These are phyloP conservation scores for Pythium plurisporium DNA, from an alignment of 352 stramenopile genomes.

Conservation along the genomic window DNA sequence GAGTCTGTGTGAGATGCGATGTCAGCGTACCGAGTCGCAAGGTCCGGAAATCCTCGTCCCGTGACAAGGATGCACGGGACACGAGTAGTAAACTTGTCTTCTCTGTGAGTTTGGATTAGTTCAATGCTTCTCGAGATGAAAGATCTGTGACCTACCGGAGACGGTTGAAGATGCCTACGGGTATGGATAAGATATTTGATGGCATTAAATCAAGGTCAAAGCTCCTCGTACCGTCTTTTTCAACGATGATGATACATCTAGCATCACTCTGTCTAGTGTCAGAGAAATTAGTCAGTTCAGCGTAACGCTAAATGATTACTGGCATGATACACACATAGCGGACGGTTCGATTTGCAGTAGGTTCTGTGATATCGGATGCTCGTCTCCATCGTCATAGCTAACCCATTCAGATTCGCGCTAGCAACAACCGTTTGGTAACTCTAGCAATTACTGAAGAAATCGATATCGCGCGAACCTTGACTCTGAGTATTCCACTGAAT, in stretches of 20 bases:
- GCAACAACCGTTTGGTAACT: neutral
- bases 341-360: conserved; percentile 48
- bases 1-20: neutral
- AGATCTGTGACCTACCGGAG: no score
- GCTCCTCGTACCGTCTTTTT: conserved; percentile 93
- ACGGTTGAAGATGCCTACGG: conserved; percentile 93
- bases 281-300: neutral
- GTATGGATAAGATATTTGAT: no score
- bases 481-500: conserved; percentile 52
- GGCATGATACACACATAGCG: conserved; percentile 38
- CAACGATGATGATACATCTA: conserved; percentile 90
- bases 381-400: conserved; percentile 47
- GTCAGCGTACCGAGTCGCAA: conserved; percentile 78
- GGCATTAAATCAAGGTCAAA: no score
- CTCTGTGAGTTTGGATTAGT: no score
- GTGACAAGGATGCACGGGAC: conserved; percentile 92
- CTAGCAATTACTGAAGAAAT: neutral
- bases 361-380: conserved; percentile 72
- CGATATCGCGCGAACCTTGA: conserved; percentile 29
- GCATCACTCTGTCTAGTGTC: conserved; percentile 54
- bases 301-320: neutral
- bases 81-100: conserved; percentile 83
- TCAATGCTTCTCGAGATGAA: no score
- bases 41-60: conserved; percentile 91
- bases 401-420: conserved; percentile 58